A percentile compares a stretch with the other conserved stretches of the same genome.
phyloP scores from a whole-genome alignment of 2,329 filamentous ascomycete genomes.

The Ambrosiella beaveri region DNA sequence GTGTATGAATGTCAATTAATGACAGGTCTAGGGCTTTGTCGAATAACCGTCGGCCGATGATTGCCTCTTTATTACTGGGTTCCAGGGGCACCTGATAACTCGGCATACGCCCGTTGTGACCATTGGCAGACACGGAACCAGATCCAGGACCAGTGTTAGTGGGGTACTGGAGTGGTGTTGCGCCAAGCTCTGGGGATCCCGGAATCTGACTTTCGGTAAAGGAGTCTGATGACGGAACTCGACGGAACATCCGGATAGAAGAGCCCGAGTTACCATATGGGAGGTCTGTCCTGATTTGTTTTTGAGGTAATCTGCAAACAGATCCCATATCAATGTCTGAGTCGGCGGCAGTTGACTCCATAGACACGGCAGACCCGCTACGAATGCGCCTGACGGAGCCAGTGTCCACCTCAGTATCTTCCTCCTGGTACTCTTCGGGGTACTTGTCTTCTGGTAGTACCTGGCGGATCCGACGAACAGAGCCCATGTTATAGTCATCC shows the following conservation, averaged over 20 bases:
- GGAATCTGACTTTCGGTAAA: slow-evolving; percentile 15
- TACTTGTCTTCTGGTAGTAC: slow-evolving; percentile 80
- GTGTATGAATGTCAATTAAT: slow-evolving; percentile 73
- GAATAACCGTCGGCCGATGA: slow-evolving; percentile 67
- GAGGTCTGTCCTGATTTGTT: slow-evolving; percentile 69
- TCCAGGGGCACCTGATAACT: slow-evolving; percentile 29
- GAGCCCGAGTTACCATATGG: slow-evolving; percentile 88
- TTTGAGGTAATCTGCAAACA: slow-evolving; percentile 9
- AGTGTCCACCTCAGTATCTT: slow-evolving; percentile 24
- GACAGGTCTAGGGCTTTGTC: slow-evolving; percentile 65
- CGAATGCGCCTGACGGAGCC: slow-evolving; percentile 6
- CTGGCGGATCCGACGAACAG: slow-evolving; percentile 25
- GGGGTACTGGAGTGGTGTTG: slow-evolving; percentile 10
- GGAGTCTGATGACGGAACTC: slow-evolving; percentile 57
- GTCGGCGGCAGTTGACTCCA: background rate
- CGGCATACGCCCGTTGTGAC: slow-evolving; percentile 46
- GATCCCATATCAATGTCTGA: slow-evolving; percentile 4
- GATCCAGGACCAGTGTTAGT: slow-evolving; percentile 16
- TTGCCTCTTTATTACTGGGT: slow-evolving; percentile 58
- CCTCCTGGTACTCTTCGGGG: slow-evolving; percentile 34
- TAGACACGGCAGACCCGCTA: background rate
- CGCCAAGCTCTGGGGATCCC: slow-evolving; percentile 20
- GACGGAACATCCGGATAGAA: slow-evolving; percentile 77
- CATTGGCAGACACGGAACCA: slow-evolving; percentile 18
- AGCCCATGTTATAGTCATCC: slow-evolving; percentile 5